These are phyloP conservation scores for Xylariaceae sp. DNA, from an alignment of 2,329 filamentous ascomycete genomes.

Conservation along the genomic window DNA sequence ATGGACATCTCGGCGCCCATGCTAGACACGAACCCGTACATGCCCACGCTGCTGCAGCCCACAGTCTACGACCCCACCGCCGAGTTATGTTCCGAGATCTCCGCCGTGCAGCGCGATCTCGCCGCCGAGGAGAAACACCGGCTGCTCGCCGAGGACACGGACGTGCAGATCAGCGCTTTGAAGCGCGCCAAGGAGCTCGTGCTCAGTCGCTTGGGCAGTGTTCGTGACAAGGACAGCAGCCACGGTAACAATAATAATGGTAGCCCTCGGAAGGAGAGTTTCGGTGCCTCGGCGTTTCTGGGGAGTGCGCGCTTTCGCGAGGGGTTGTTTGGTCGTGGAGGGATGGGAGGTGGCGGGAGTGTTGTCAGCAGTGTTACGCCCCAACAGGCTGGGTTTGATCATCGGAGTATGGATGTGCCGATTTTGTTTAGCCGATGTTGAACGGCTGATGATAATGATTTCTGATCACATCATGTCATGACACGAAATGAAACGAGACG, in stretches of 20 bases:
- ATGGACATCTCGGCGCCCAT: conserved; percentile 47
- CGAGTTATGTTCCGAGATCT: conserved; percentile 44
- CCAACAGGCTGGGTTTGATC: conserved; percentile 28
- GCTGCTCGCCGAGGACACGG: conserved; percentile 54
- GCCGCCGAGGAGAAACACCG: conserved; percentile 54
- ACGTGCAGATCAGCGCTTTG: conserved; percentile 51
- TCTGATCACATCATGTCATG: no score
- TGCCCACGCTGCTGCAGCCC: conserved; percentile 51
- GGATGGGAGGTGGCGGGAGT: conserved; percentile 13
- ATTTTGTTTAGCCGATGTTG: conserved; percentile 50
- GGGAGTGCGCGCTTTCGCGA: conserved; percentile 38
- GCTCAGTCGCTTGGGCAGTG: conserved; percentile 53
- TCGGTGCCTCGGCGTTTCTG: conserved; percentile 31
- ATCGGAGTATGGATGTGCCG: conserved; percentile 53
- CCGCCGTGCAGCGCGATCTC: conserved; percentile 55
- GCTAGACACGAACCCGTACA: conserved; percentile 41
- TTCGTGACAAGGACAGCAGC: conserved; percentile 30
- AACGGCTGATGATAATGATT: conserved; percentile 7
- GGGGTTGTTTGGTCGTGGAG: conserved; percentile 41
- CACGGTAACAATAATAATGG: conserved; percentile 27
- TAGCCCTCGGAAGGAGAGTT: conserved; percentile 22
- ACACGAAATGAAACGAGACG: no score
- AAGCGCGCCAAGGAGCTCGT: conserved; percentile 59
- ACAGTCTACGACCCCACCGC: conserved; percentile 51
- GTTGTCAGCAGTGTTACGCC: conserved; percentile 13